These are phyloP conservation scores for Candida parachauliodes DNA, from an alignment of 805 yeast species.

Conservation along the genomic window DNA sequence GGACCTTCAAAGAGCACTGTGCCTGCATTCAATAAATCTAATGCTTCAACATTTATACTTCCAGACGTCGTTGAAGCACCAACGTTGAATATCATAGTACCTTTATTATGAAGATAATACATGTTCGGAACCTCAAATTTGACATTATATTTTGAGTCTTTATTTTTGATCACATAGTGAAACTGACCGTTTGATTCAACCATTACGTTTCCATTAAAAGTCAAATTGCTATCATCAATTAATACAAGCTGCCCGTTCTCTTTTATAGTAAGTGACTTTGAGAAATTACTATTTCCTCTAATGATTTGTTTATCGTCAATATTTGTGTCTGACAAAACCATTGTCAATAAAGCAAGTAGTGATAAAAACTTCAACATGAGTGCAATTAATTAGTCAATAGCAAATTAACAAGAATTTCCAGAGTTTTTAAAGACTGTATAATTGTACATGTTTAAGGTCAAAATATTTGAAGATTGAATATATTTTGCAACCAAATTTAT, in stretches of 20 bases:
- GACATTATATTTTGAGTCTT: neutral
- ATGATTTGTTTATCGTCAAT: neutral
- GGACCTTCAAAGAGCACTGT: neutral
- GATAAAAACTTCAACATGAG: too few relatives aligned
- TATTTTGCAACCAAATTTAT: too few relatives aligned
- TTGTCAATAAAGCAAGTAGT: too few relatives aligned
- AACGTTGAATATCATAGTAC: neutral
- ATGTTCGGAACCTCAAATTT: neutral
- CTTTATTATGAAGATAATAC: neutral
- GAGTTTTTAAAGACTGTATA: too few relatives aligned
- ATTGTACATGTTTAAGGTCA: too few relatives aligned
- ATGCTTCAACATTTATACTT: neutral
- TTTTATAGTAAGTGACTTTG: neutral
- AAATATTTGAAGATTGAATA: too few relatives aligned
- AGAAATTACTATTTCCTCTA: neutral
- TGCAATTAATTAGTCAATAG: too few relatives aligned
- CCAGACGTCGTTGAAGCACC: neutral
- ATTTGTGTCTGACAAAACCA: neutral
- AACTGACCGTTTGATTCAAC: neutral
- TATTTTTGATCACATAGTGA: neutral
- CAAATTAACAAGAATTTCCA: too few relatives aligned
- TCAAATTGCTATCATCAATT: neutral
- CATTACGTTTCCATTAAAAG: neutral
- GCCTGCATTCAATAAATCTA: neutral
- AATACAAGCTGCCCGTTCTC: neutral